A percentile compares a stretch with the other conserved stretches of the same genome.
Evolutionary conservation across 345 rosid genomes (phyloP).

Genomic region (Eutrema japonicum): DNA sequence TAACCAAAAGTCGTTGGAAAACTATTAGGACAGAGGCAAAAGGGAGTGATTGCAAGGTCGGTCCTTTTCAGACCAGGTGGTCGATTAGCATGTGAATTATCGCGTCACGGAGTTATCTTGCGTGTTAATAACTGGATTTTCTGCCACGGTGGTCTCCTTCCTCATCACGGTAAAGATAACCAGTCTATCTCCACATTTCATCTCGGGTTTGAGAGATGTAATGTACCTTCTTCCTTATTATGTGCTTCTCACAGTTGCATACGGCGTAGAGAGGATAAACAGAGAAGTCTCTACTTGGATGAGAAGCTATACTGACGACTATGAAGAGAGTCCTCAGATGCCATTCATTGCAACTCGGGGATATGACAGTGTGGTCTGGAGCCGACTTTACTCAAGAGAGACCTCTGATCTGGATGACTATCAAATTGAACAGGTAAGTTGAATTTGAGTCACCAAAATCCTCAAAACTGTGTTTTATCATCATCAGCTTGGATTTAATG

Average conservation of each 20-base stretch:
- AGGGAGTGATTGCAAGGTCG: conserved; percentile 88
- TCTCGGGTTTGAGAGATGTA: conserved; percentile 1
- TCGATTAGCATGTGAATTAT: conserved; percentile 74
- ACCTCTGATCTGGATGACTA: conserved; percentile 57
- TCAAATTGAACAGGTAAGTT: conserved; percentile 71
- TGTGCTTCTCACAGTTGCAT: conserved; percentile 62
- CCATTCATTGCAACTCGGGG: conserved; percentile 86
- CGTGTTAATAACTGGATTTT: conserved; percentile 91
- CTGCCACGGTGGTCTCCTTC: conserved; percentile 97
- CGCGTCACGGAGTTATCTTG: conserved; percentile 71
- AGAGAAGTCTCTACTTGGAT: conserved; percentile 87
- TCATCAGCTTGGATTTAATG: background rate
- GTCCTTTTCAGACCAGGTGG: conserved; percentile 83
- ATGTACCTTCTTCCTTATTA: conserved; percentile 37
- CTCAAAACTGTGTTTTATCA: conserved; percentile 20
- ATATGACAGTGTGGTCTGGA: conserved; percentile 92
- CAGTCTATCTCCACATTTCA: background rate
- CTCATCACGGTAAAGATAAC: conserved; percentile 72
- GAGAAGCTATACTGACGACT: conserved; percentile 58
- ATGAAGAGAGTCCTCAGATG: conserved; percentile 51
- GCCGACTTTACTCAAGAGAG: conserved; percentile 82
- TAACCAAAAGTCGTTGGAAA: conserved; percentile 35
- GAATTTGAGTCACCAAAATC: background rate
- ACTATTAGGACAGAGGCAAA: conserved; percentile 97
- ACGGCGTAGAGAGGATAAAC: conserved; percentile 87